Base-by-base conservation (phyloP, 1,139 yeast species). In the Debaryomyces sp. region DNA sequence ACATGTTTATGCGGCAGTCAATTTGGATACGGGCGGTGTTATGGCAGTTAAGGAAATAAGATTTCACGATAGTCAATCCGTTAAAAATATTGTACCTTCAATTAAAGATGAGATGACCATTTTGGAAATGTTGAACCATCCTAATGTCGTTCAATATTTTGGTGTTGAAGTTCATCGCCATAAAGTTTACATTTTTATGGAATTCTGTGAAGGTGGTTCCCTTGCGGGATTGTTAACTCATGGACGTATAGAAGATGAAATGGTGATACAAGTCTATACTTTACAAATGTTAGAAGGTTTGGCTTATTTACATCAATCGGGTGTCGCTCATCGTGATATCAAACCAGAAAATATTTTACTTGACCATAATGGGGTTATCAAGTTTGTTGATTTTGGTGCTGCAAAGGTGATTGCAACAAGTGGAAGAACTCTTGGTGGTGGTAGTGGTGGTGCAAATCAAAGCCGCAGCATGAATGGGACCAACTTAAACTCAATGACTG, bases 101-200 rank as follows among this genome's bases (percentile, higher is more conserved):
- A 89, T 94, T 54, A 89, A 89, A 62, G 97, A 92, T 59, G 99
- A 94, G 65, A 94, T 94, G 98, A 88, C 96, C 0, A 97, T 94
- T 4, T 72, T 94, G 59, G 98, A 94, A 67, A 89, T 92, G 87
- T 77, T 94, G 55, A 87, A 91, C 53, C 99, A 94, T 68, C 98
- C 98, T 7, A 94, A 94, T 62, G 89, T 94, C 58, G 98, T 94
- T 8, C 97, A 92, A 62, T 94, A 94, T 63, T 92, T 84, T 62
- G 99, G 99, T 41, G 97, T 94, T 35, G 99, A 94, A 67, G 97
- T 94, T 4, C 99, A 94, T 66, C 81, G 98, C 49, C 99, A 94
- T 66, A 85, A 90, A 55, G 98, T 94, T 21, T 92, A 90, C 65
- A 87, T 94, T 38, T 95, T 94, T 64, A 94, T 95, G 99, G 99